Evolutionary conservation across 768 basidiomycete genomes (phyloP).

Genomic region (Psilocybe tampanensis): DNA sequence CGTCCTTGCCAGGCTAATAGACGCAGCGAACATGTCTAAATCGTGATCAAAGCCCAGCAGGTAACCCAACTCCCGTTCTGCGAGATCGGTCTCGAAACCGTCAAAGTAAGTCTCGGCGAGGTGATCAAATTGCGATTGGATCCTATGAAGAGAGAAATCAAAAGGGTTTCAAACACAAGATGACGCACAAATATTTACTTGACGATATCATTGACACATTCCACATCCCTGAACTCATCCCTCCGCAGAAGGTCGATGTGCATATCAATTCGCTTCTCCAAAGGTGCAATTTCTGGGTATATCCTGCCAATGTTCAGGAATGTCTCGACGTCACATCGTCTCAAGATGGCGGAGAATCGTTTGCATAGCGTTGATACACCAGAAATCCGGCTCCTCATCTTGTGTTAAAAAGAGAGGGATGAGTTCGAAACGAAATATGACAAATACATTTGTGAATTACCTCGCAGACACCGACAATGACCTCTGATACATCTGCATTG

Average conservation of each 20-base stretch:
- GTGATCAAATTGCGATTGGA: conserved; percentile 93
- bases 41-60: conserved; percentile 85
- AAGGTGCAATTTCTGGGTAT: conserved; percentile 79
- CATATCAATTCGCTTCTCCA: conserved; percentile 92
- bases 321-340: conserved; percentile 77
- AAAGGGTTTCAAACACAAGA: background rate
- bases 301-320: conserved; percentile 87
- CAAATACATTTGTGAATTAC: conserved; percentile 33
- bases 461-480: conserved; percentile 94
- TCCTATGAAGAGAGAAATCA: conserved; percentile 46
- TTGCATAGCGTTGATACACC: conserved; percentile 83
- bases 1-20: conserved; percentile 88
- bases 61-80: conserved; percentile 87
- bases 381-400: conserved; percentile 87
- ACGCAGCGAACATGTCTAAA: conserved; percentile 91
- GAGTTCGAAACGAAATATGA: conserved; percentile 1
- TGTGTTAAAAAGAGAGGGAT: background rate
- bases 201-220: conserved; percentile 87
- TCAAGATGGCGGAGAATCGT: conserved; percentile 85
- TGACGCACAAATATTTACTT: conserved; percentile 52
- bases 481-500: conserved; percentile 79
- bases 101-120: conserved; percentile 86
- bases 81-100: conserved; percentile 83
- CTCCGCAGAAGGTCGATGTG: conserved; percentile 83
- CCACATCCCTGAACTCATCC: conserved; percentile 92